Base-by-base conservation (phyloP, 805 yeast species). In the Geotrichum ghanense region DNA sequence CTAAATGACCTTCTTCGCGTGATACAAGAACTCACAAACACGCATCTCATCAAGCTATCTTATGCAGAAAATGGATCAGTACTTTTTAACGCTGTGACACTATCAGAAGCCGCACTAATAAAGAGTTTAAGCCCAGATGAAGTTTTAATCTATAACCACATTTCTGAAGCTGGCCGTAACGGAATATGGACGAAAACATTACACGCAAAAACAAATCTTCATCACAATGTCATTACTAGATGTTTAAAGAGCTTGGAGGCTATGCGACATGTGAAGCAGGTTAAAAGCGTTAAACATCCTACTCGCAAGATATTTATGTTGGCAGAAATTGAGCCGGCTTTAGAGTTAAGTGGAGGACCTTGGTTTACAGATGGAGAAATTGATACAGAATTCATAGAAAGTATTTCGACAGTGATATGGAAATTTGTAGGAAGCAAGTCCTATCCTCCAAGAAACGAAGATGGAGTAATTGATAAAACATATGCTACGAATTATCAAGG, bases 151-250 rank as follows among this genome's bases (percentile, higher is more conserved):
- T 85, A 84, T 56, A 78, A 86, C 1, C 78, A 83, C 57, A 84
- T 85, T 51, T 89, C 81, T 56, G 89, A 88, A 0, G 74, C 86
- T 19, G 90, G 86, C 3, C 70, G 94, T 64, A 95, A 84, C 62
- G 95, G 95, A 44, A 86, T 87, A 41, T 87, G 95, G 95, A 83
- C 94, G 5, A 85, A 85, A 66, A 84, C 94, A 2, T 74, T 87
- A 51, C 83, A 83, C 60, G 87, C 90, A 2, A 78, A 81, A 56
- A 84, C 95, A 3, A 86, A 86, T 57, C 65, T 87, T 50, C 95
- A 87, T 62, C 95, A 86, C 54, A 90, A 83, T 59, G 79, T 87
- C 10, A 92, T 87, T 4, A 71, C 75, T 39, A 73, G 90, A 60
- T 83, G 90, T 56, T 66, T 87, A 56, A 87, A 87, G 57, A 67